Percentiles rank a stretch among this genome's conserved stretches.
These are phyloP conservation scores for Ophiostoma fasciatum DNA, from an alignment of 2,329 filamentous ascomycete species.

Conservation along the genomic window DNA sequence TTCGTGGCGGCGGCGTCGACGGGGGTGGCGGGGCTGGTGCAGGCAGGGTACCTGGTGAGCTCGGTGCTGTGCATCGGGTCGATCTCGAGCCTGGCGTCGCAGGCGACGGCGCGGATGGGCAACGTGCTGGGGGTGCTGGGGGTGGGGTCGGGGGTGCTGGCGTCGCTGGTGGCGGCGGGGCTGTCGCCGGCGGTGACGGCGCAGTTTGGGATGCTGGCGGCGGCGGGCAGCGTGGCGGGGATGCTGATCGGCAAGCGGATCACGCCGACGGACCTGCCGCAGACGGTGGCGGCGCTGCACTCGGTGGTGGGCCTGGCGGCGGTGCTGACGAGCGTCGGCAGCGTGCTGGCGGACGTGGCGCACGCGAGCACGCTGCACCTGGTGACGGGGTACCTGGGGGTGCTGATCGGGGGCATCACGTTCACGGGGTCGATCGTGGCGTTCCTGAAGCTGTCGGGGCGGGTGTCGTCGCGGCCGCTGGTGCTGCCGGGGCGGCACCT, in stretches of 20 bases:
- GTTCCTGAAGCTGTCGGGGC: conserved; percentile 73
- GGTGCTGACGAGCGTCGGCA: conserved; percentile 76
- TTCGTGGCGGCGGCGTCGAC: conserved; percentile 68
- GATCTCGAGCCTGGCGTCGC: conserved; percentile 66
- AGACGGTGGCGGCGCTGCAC: conserved; percentile 79
- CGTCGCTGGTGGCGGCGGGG: conserved; percentile 67
- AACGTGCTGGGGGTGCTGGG: conserved; percentile 80
- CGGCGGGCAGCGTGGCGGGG: conserved; percentile 50
- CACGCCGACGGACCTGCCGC: conserved; percentile 74
- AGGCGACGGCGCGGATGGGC: conserved; percentile 68
- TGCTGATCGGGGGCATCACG: conserved; percentile 76
- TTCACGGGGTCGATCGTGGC: conserved; percentile 86
- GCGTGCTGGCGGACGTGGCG: conserved; percentile 59
- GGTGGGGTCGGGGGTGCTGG: conserved; percentile 68
- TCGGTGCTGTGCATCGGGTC: conserved; percentile 76
- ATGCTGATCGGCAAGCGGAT: conserved; percentile 73
- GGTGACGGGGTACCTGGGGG: conserved; percentile 73
- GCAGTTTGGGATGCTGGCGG: conserved; percentile 66
- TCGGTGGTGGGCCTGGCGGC: conserved; percentile 82
- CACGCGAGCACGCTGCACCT: conserved; percentile 66
- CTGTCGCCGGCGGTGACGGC: conserved; percentile 65
- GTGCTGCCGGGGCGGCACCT: conserved; percentile 59
- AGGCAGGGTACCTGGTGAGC: conserved; percentile 76
- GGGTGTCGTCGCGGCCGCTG: conserved; percentile 64
- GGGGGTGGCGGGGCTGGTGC: conserved; percentile 69